phyloP scores from a whole-genome alignment of 176 grass and related monocot genomes.

The Echinochloa phyllopogon region DNA sequence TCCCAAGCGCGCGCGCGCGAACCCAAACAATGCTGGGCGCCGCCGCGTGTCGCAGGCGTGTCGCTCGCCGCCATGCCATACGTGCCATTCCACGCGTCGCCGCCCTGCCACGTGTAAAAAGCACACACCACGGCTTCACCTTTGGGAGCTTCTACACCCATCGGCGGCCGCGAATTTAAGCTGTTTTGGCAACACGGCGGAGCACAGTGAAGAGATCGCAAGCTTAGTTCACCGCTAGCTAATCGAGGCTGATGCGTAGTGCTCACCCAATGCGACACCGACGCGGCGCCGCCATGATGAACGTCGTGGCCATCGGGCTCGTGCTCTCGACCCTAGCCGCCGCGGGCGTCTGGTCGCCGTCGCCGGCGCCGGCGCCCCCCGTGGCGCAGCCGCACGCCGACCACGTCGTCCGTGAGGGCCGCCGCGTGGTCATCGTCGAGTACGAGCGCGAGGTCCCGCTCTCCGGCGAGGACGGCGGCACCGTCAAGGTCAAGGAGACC shows the following conservation, averaged over 20 bases:
- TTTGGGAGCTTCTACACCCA: slow-evolving; percentile 4
- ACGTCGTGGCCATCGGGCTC: slow-evolving; percentile 68
- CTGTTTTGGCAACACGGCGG: background rate
- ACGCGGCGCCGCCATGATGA: slow-evolving; percentile 61
- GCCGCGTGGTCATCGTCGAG: slow-evolving; percentile 79
- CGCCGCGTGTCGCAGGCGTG: slow-evolving; percentile 30
- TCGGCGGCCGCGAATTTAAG: slow-evolving; percentile 34
- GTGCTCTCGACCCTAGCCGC: slow-evolving; percentile 66
- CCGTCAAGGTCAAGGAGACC: slow-evolving; percentile 40
- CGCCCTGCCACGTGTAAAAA: slow-evolving; percentile 16
- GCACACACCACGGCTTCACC: background rate
- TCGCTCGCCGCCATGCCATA: background rate
- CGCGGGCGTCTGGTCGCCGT: slow-evolving; percentile 67
- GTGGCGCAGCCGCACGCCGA: background rate
- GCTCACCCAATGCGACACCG: slow-evolving; percentile 3
- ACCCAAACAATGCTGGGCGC: background rate
- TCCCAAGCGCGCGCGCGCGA: background rate
- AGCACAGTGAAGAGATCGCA: background rate
- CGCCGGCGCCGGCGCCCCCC: slow-evolving; percentile 9
- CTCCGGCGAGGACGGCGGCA: slow-evolving; percentile 1
- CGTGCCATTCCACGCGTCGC: background rate
- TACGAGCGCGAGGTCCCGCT: slow-evolving; percentile 69
- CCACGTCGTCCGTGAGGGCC: slow-evolving; percentile 62
- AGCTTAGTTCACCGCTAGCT: background rate
- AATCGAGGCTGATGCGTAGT: background rate